Conservation (phyloP, 371 early-diverging fungal genomes). For the Apophysomyces elegans region DNA sequence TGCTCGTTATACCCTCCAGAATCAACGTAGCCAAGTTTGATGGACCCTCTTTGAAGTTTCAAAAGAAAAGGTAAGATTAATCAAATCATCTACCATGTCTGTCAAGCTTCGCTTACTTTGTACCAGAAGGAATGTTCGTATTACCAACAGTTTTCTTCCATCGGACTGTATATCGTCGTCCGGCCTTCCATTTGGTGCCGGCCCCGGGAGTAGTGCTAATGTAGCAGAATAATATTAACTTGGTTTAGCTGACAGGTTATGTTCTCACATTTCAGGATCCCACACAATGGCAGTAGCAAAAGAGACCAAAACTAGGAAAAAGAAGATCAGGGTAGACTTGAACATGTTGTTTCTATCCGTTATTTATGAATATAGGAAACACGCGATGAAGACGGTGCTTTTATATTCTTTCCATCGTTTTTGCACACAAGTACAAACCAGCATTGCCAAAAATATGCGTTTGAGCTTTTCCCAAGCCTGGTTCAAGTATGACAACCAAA, state of each 20-base stretch:
- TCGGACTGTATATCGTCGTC: slow-evolving; percentile 22
- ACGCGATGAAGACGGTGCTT: no score
- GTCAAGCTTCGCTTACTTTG: slow-evolving; percentile 16
- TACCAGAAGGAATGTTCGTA: slow-evolving; percentile 17
- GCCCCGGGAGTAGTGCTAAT: slow-evolving; percentile 17
- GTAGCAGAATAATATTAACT: neutral
- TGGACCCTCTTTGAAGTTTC: slow-evolving; percentile 23
- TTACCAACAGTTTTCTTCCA: slow-evolving; percentile 21
- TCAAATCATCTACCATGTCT: neutral
- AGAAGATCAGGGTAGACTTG: neutral
- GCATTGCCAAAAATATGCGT: no score
- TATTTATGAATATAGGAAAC: no score
- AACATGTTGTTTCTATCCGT: no score
- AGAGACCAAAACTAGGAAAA: slow-evolving; percentile 16
- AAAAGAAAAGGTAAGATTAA: neutral
- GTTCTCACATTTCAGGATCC: slow-evolving; percentile 19
- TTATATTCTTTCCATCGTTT: no score
- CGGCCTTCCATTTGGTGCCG: slow-evolving; percentile 28
- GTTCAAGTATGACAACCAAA: no score
- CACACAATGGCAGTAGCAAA: slow-evolving; percentile 22
- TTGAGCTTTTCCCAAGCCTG: no score
- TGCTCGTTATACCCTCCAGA: slow-evolving; percentile 36
- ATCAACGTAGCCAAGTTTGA: slow-evolving; percentile 47
- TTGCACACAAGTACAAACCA: no score
- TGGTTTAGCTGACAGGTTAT: neutral